phyloP scores from a whole-genome alignment of 2,329 filamentous ascomycete species.

The Pestalotiopsis sp. region DNA sequence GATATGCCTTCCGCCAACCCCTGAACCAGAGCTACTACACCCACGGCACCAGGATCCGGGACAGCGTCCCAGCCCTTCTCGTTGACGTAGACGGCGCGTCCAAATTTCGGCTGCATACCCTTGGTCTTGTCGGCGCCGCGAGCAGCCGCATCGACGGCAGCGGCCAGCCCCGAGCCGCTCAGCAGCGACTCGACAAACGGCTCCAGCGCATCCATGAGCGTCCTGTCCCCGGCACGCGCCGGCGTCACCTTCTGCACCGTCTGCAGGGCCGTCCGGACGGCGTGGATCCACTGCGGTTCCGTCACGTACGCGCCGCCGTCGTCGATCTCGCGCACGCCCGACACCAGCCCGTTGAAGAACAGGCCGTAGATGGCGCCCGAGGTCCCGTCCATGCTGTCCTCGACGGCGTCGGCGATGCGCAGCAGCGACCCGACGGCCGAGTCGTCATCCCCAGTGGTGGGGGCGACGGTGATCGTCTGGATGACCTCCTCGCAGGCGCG shows the following conservation, averaged over 20 bases:
- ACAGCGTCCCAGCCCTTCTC: background rate
- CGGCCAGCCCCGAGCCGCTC: background rate
- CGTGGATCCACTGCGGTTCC: background rate
- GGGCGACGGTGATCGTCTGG: background rate
- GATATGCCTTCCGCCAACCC: background rate
- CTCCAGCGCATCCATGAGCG: background rate
- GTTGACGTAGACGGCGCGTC: background rate
- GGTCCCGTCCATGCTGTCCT: background rate
- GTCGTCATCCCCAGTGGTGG: background rate
- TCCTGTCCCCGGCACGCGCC: background rate
- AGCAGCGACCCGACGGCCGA: background rate
- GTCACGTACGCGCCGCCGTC: background rate
- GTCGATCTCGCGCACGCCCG: background rate
- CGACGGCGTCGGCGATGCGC: background rate
- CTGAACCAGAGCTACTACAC: background rate
- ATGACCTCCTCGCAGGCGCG: background rate
- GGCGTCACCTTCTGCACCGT: background rate
- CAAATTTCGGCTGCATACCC: background rate
- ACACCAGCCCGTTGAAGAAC: background rate
- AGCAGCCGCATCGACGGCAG: background rate
- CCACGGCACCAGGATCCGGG: constrained; percentile 1
- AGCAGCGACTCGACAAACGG: background rate
- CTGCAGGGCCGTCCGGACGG: background rate
- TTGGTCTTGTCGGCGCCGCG: background rate
- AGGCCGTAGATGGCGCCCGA: background rate